These are phyloP conservation scores for Poa pratensis DNA, from an alignment of 176 grass and related monocot species.

Conservation along the genomic window DNA sequence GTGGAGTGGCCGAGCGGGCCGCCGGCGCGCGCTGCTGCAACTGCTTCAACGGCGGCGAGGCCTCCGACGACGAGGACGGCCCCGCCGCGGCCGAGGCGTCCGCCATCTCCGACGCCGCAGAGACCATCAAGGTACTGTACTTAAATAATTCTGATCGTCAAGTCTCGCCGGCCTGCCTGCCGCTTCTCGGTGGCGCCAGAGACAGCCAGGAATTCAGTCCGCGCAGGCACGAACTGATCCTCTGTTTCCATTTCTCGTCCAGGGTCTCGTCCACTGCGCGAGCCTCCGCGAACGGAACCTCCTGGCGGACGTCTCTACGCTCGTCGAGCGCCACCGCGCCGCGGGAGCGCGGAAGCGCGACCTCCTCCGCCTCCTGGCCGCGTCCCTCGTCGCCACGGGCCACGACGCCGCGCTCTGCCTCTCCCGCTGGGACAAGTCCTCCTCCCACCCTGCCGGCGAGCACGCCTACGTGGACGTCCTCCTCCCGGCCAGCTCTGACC, in stretches of 20 bases:
- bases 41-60: constrained; percentile 72
- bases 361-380: constrained; percentile 52
- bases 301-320: constrained; percentile 67
- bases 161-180: not conserved
- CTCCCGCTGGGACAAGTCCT: constrained; percentile 81
- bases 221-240: constrained; percentile 22
- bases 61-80: constrained; percentile 38
- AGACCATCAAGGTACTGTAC: constrained; percentile 78
- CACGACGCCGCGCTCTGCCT: constrained; percentile 70
- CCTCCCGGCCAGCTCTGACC: constrained; percentile 40
- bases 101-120: constrained; percentile 53
- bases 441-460: constrained; percentile 70
- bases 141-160: constrained; percentile 4
- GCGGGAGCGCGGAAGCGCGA: constrained; percentile 56
- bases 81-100: constrained; percentile 43
- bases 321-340: constrained; percentile 62
- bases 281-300: constrained; percentile 90
- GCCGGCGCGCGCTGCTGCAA: constrained; percentile 56
- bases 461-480: constrained; percentile 84
- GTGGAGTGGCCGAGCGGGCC: constrained; percentile 23
- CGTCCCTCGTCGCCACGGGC: constrained; percentile 62
- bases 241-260: constrained; percentile 33
- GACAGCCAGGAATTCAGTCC: not conserved
- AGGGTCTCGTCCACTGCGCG: constrained; percentile 82
- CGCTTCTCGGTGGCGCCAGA: constrained; percentile 1